phyloP scores from a whole-genome alignment of 164 flowering plant species.

The Buxus sempervirens region DNA sequence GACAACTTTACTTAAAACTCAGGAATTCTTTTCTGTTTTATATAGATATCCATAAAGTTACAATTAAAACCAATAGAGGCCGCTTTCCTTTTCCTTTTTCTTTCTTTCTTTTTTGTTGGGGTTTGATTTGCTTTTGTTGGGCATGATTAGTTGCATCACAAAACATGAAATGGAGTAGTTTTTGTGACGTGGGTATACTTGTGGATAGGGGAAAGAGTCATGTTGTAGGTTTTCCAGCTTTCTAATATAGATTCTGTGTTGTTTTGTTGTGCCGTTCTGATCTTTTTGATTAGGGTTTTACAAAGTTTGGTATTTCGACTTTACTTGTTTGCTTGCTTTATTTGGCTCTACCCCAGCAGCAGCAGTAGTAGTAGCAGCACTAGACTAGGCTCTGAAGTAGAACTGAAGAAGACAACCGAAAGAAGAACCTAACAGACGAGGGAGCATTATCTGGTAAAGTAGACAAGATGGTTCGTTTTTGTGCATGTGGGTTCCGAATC shows the following conservation, averaged over 20 bases:
- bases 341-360: neutral
- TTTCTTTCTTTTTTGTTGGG: neutral
- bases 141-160: constrained; percentile 5
- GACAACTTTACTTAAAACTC: neutral
- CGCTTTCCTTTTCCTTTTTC: neutral
- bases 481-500: constrained; percentile 19
- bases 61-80: neutral
- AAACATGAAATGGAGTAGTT: constrained; percentile 1
- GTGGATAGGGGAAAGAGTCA: constrained; percentile 6
- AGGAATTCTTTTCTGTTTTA: neutral
- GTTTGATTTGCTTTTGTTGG: constrained; percentile 1
- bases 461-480: constrained; percentile 18
- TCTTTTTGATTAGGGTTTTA: neutral
- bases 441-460: neutral
- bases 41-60: neutral
- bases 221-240: neutral
- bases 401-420: neutral
- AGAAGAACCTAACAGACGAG: constrained; percentile 3
- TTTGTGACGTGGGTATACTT: constrained; percentile 14
- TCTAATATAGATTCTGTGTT: constrained; percentile 4
- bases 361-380: neutral
- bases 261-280: neutral
- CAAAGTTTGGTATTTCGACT: neutral
- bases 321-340: neutral
- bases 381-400: neutral